Evolutionary conservation across 495 filamentous ascomycete genomes (phyloP), one percentile per base, ranked within the genome.

Genomic region (Gamarada debralockiae): DNA sequence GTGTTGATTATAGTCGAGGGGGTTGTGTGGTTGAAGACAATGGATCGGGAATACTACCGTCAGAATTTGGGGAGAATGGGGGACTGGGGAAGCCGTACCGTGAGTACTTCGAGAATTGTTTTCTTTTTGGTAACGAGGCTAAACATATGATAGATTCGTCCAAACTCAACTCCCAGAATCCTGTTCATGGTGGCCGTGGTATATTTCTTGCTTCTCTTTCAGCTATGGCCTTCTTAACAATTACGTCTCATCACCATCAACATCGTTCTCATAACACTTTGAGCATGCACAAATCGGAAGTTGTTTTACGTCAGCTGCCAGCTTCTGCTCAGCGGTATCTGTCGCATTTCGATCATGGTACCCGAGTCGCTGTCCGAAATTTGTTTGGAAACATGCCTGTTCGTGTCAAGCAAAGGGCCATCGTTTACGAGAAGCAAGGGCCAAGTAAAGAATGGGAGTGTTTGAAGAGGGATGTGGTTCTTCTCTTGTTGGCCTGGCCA

Each of bases 331-430:
- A 85, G 34, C 79, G 89, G 27, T 70, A 74, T 23, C 55, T 93
- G 3, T 60, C 69, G 7, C 68, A 67, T 57, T 73, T 75, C 46
- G 58, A 70, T 13, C 85, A 89, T 68, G 95, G 93, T 5, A 96
- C 92, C 1, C 75, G 83, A 41, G 83, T 93, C 8, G 79, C 77
- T 3, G 88, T 97, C 2, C 82, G 88, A 55, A 87, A 96, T 61
- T 73, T 98, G 12, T 97, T 97, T 68, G 93, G 92, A 1, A 91
- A 89, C 43, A 91, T 98, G 85, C 93, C 93, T 1, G 93, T 98
- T 10, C 85, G 95, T n/a, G 84, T 97, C 18, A 96, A 93, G 68
- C 87, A 87, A 61, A 78, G 90, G 58, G 75, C 79, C 10, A 60
- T 74, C 3, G 50, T 65, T 41, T 57, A 71, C 12, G 67, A 76